Base-by-base conservation (phyloP, 1,284 basidiomycete genomes). In the Moesziomyces antarcticus region DNA sequence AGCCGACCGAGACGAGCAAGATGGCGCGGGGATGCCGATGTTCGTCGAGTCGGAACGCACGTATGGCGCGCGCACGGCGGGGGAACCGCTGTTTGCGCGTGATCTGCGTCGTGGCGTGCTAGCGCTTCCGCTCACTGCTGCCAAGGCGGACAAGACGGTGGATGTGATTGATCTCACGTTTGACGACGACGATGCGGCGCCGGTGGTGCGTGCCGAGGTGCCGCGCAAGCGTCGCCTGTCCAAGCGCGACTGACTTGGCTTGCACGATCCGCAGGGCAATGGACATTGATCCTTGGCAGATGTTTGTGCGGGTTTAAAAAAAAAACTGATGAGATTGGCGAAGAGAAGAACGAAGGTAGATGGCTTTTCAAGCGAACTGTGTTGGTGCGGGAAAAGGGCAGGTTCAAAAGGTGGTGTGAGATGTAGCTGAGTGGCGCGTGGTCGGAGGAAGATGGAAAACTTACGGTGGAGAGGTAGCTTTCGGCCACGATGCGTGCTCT, bases 401-500 rank as follows among this genome's bases (percentile, higher is more conserved):
- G 30, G 11, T 30, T 27, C 25, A 9, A 30, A 30, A 37, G 35
- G 14, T 35, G 33, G 33, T 10, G 35, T 37, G 35, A 18, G 5
- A n/a, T 6, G 21, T 43, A 13, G 6, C 20, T 11, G 13, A 44
- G n/a, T n/a, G 10, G 22, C 40, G n/a, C 25, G 3, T 8, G 21
- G 16, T 3, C 7, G 24, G 8, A 20, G 10, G 16, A 47, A 20
- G 41, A n/a, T 14, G 10, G 6, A n/a, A n/a, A n/a, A 78, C 77
- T 61, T 74, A 80, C 78, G 33, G 63, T 73, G 22, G 53, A 53
- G 40, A 84, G 56, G 56, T 83, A 85, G 21, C 75, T 75, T 82
- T 99, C 97, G 35, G 97, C 97, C 27, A 99, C 96, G 63, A 93
- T 98, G 85, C 97, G 92, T 1, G 97, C 95, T 62, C 97, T 89